Base-by-base conservation (phyloP, 106 monocot species). In the Dendrobium catenatum region DNA sequence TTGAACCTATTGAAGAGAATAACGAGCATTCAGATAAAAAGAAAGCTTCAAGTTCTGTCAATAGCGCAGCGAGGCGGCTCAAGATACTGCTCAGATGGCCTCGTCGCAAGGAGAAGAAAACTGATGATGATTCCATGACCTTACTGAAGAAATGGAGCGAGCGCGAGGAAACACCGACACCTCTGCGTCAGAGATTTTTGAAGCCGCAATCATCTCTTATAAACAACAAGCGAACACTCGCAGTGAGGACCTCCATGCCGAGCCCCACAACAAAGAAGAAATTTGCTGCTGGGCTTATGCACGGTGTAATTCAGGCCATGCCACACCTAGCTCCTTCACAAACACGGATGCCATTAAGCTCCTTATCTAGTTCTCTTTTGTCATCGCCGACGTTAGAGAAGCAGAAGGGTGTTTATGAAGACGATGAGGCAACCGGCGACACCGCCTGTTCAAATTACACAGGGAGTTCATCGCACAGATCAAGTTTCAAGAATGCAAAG, bases 291-390 rank as follows among this genome's bases (percentile, higher is more conserved):
- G 84, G 88, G 8, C 78, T 96, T 11, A 88, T 86, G 82, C 96
- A 96, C 4, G 96, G 93, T 10, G 91, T 93, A 29, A 87, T 88
- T 22, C 88, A 90, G 83, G 85, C 88, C 27, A 91, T 91, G 89
- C 91, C 96, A 16, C 89, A 91, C 48, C 48, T 91, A 13, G 84
- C 84, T 42, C 82, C 83, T 5, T 37, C 76, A 15, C 5, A 74
- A n/a, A 13, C 61, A 41, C 55, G 47, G 19, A 75, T 89, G 2
- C 77, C 89, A 44, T 66, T 84, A 11, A 78, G 77, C 47, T 31
- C 82, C 44, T 54, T 82, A 40, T 76, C 83, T 1, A 73, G 42
- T 15, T 80, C 88, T 4, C 68, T 84, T 17, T 79, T 73, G 55
- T 77, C 86, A 17, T 81, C 92, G 6, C 55, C 86, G 0, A 11